phyloP scores from a whole-genome alignment of 345 rosid species.

The Passiflora organensis region DNA sequence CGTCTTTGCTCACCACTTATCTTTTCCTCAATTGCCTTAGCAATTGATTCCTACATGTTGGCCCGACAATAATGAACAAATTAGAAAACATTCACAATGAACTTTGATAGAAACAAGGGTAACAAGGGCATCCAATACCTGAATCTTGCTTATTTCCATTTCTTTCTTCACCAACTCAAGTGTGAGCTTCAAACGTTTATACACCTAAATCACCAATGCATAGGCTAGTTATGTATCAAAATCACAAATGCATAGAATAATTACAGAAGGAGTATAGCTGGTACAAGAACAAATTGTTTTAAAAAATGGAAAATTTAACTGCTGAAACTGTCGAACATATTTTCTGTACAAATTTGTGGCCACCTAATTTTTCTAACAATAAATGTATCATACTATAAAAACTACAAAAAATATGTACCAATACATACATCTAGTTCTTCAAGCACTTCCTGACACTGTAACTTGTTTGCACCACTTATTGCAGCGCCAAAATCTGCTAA shows the following conservation, averaged over 20 bases:
- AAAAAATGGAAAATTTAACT: not conserved
- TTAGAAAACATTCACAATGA: not conserved
- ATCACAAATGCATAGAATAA: not conserved
- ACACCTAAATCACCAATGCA: slow-evolving; percentile 43
- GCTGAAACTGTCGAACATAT: not conserved
- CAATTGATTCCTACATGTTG: slow-evolving; percentile 71
- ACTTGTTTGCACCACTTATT: slow-evolving; percentile 86
- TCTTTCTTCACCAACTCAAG: slow-evolving; percentile 91
- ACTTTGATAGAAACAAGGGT: not conserved
- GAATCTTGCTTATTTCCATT: slow-evolving; percentile 96
- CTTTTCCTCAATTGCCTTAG: slow-evolving; percentile 98
- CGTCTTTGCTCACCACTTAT: slow-evolving; percentile 98
- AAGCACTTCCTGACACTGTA: slow-evolving; percentile 82
- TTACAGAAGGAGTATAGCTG: not conserved
- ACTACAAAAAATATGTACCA: not conserved
- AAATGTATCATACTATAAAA: slow-evolving; percentile 7
- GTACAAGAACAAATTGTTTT: too few species aligned
- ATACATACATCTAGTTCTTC: slow-evolving; percentile 95
- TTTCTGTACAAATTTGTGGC: not conserved
- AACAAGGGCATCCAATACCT: slow-evolving; percentile 41
- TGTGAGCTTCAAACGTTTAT: slow-evolving; percentile 80
- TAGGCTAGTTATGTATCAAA: slow-evolving; percentile 53
- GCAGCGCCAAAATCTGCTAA: slow-evolving; percentile 99
- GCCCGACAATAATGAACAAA: slow-evolving; percentile 15
- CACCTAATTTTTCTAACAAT: not conserved